phyloP scores from a whole-genome alignment of 1,284 basidiomycete genomes.

The Cutaneotrichosporon spelunceum region DNA sequence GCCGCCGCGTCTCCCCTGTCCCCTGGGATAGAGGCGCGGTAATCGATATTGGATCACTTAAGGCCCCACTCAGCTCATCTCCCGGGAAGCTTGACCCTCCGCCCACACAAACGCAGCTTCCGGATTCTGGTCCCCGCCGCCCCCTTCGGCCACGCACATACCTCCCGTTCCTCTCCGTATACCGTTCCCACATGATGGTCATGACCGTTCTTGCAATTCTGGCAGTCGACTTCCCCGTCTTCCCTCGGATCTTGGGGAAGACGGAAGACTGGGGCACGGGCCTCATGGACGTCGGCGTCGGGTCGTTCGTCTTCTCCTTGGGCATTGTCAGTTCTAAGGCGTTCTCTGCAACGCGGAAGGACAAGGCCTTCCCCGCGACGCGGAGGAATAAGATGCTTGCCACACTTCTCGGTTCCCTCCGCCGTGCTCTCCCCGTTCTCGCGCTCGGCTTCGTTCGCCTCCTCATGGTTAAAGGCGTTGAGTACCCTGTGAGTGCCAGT shows the following conservation, averaged over 20 bases:
- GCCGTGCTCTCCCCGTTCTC: slow-evolving; percentile 67
- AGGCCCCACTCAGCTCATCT: neutral
- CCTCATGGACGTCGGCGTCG: slow-evolving; percentile 97
- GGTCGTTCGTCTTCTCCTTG: slow-evolving; percentile 76
- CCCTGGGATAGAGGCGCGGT: neutral
- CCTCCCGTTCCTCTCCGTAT: slow-evolving; percentile 70
- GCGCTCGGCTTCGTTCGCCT: slow-evolving; percentile 73
- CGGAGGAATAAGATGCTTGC: neutral
- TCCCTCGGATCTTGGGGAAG: slow-evolving; percentile 83
- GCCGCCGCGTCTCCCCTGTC: neutral
- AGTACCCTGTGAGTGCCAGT: slow-evolving; percentile 71
- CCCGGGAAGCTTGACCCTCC: neutral
- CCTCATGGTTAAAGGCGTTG: slow-evolving; percentile 82
- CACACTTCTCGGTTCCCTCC: slow-evolving; percentile 44
- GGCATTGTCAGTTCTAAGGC: slow-evolving; percentile 74
- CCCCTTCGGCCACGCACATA: slow-evolving; percentile 7
- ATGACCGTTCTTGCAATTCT: slow-evolving; percentile 88
- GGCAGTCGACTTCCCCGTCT: slow-evolving; percentile 92
- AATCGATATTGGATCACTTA: neutral
- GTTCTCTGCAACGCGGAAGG: slow-evolving; percentile 10
- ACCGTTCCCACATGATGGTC: slow-evolving; percentile 92
- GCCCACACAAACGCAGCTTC: neutral
- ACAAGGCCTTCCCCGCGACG: slow-evolving; percentile 12
- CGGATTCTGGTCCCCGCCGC: neutral
- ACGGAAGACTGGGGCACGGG: slow-evolving; percentile 94